phyloP scores from a whole-genome alignment of 176 grass and related monocot genomes.

The Bonia amplexicaulis region DNA sequence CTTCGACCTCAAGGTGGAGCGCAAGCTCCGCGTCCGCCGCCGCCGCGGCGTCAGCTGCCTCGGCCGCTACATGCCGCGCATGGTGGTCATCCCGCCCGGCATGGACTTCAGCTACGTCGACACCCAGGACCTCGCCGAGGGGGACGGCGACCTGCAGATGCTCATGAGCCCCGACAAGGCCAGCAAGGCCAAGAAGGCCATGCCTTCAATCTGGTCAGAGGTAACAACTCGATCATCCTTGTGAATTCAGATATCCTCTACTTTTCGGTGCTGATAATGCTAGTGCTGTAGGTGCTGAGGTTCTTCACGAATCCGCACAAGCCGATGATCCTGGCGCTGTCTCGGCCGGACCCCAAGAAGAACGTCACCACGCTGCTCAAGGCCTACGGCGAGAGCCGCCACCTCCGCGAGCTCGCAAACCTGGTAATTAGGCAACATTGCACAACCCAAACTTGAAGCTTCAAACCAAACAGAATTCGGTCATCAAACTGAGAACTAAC shows the following conservation, averaged over 20 bases:
- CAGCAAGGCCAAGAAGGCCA: constrained; percentile 54
- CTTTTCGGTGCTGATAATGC: neutral
- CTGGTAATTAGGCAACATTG: constrained; percentile 30
- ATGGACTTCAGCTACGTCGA: constrained; percentile 98
- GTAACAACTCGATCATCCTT: neutral
- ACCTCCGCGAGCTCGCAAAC: constrained; percentile 81
- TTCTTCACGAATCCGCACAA: constrained; percentile 96
- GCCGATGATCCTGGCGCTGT: constrained; percentile 93
- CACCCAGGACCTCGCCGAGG: constrained; percentile 43
- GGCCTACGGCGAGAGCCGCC: constrained; percentile 78
- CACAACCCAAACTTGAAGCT: neutral
- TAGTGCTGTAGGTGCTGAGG: constrained; percentile 44
- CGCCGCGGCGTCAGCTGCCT: constrained; percentile 70
- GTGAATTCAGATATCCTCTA: neutral
- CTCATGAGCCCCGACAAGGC: constrained; percentile 42
- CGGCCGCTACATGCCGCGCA: constrained; percentile 80
- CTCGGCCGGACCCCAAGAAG: constrained; percentile 93
- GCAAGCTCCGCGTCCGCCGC: constrained; percentile 72
- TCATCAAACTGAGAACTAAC: neutral
- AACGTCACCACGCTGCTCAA: constrained; percentile 93
- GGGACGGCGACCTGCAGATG: constrained; percentile 55
- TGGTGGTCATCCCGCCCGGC: constrained; percentile 88
- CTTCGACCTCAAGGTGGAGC: constrained; percentile 67
- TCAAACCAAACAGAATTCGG: neutral
- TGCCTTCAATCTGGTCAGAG: constrained; percentile 94